A percentile compares a stretch with the other conserved stretches of the same genome.
Evolutionary conservation across 2,329 filamentous ascomycete genomes (phyloP).

Genomic region (Sporothrix inflata): DNA sequence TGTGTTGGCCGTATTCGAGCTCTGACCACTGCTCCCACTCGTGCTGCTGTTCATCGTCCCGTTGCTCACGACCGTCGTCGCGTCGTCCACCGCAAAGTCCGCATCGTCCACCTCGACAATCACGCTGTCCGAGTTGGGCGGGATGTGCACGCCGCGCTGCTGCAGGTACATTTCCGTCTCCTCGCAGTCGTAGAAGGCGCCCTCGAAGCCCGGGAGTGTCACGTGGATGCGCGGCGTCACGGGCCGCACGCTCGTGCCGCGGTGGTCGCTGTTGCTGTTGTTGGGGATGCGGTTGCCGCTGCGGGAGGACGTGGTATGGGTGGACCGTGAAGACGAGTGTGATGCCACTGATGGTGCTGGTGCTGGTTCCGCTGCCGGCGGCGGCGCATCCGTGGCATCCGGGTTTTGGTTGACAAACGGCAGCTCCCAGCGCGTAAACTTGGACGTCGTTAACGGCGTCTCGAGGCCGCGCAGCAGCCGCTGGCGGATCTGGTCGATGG

Average conservation of each 20-base stretch:
- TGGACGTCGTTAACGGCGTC: conserved; percentile 57
- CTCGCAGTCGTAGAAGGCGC: conserved; percentile 75
- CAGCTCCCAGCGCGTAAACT: conserved; percentile 52
- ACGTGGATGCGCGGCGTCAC: conserved; percentile 55
- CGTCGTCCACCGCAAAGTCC: conserved; percentile 43
- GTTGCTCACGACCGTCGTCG: background rate
- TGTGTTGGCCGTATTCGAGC: background rate
- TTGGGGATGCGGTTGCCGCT: conserved; percentile 1
- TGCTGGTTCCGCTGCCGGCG: background rate
- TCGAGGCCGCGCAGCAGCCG: conserved; percentile 45
- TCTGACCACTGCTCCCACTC: no score
- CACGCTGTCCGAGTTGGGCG: conserved; percentile 62
- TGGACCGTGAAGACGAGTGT: background rate
- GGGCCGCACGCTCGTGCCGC: conserved; percentile 42
- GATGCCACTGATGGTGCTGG: background rate
- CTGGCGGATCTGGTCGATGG: conserved; percentile 51
- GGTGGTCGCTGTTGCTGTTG: conserved; percentile 40
- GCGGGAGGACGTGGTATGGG: background rate
- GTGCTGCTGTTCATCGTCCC: background rate
- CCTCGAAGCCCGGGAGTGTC: conserved; percentile 65
- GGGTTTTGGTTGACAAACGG: conserved; percentile 35
- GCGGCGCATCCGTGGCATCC: conserved; percentile 36
- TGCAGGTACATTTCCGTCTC: conserved; percentile 77
- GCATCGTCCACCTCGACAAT: conserved; percentile 58
- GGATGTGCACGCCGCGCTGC: conserved; percentile 64